Percentiles rank a stretch among this genome's conserved stretches.
phyloP scores from a whole-genome alignment of 441 rosid species.

The Populus tomentosa region DNA sequence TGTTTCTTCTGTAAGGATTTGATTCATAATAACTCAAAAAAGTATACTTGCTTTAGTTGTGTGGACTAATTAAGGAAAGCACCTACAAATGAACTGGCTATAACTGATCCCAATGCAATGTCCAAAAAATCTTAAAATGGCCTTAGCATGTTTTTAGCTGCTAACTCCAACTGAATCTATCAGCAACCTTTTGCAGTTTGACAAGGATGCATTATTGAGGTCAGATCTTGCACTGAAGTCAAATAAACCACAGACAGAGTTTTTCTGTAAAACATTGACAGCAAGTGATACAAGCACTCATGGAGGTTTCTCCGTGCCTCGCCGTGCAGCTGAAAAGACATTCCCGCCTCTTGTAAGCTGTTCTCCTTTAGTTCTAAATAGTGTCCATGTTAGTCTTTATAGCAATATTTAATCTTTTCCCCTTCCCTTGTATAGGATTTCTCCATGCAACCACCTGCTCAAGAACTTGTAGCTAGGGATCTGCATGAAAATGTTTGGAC shows the following conservation, averaged over 20 bases:
- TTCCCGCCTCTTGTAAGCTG: conserved; percentile 79
- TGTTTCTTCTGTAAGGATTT: conserved; percentile 56
- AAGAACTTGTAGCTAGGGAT: conserved; percentile 84
- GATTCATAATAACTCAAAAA: conserved; percentile 3
- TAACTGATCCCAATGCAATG: neutral
- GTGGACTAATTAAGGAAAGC: conserved; percentile 1
- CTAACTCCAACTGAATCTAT: conserved; percentile 26
- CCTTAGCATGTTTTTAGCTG: conserved; percentile 10
- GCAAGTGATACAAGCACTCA: conserved; percentile 63
- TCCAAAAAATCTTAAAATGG: conserved; percentile 3
- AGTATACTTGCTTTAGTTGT: conserved; percentile 13
- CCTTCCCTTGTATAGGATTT: conserved; percentile 53
- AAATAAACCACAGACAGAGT: conserved; percentile 68
- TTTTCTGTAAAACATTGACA: conserved; percentile 71
- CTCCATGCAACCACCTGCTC: conserved; percentile 89
- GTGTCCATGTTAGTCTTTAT: neutral
- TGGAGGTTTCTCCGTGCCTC: conserved; percentile 97
- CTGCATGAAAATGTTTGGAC: conserved; percentile 84
- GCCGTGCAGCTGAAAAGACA: conserved; percentile 93
- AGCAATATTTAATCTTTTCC: conserved; percentile 12
- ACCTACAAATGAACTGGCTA: conserved; percentile 6
- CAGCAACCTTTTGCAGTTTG: conserved; percentile 54
- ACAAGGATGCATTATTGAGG: conserved; percentile 77
- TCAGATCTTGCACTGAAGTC: conserved; percentile 78
- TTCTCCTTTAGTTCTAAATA: conserved; percentile 2